phyloP scores from a whole-genome alignment of 2,329 filamentous ascomycete genomes.

The Fusarium anguioides region DNA sequence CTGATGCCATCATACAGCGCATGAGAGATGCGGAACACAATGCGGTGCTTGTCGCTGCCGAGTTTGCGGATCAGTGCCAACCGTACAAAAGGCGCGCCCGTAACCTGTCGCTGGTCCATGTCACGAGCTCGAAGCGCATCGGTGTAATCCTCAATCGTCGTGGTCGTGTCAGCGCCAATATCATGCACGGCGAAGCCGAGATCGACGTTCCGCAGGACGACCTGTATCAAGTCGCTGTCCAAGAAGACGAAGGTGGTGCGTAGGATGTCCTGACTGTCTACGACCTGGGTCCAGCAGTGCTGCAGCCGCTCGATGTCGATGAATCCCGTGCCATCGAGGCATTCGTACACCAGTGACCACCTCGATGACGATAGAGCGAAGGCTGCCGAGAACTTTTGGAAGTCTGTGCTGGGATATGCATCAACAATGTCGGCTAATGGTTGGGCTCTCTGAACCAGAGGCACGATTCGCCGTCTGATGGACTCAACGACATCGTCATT shows the following conservation, averaged over 20 bases:
- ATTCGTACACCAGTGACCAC: constrained; percentile 10
- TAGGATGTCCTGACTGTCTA: constrained; percentile 10
- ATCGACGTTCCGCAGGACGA: constrained; percentile 10
- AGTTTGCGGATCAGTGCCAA: constrained; percentile 13
- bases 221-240: constrained; percentile 6
- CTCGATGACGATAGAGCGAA: constrained; percentile 12
- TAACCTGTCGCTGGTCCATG: constrained; percentile 10
- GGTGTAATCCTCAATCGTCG: constrained; percentile 9
- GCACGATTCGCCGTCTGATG: constrained; percentile 1
- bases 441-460: constrained; percentile 3
- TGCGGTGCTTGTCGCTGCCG: constrained; percentile 12
- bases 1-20: constrained; percentile 10
- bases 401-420: constrained; percentile 9
- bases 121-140: constrained; percentile 13
- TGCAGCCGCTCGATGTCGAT: constrained; percentile 10
- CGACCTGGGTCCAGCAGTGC: constrained; percentile 7
- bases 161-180: constrained; percentile 3
- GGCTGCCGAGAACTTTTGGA: constrained; percentile 11
- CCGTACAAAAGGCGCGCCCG: constrained; percentile 5
- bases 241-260: constrained; percentile 12
- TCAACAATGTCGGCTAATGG: constrained; percentile 8
- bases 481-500: constrained; percentile 7
- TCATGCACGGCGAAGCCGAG: constrained; percentile 7
- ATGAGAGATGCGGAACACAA: constrained; percentile 10
- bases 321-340: constrained; percentile 4